Percentiles rank a stretch among this genome's conserved stretches.
Conservation (phyloP, 768 basidiomycete species). For the Lepiota venenata region DNA sequence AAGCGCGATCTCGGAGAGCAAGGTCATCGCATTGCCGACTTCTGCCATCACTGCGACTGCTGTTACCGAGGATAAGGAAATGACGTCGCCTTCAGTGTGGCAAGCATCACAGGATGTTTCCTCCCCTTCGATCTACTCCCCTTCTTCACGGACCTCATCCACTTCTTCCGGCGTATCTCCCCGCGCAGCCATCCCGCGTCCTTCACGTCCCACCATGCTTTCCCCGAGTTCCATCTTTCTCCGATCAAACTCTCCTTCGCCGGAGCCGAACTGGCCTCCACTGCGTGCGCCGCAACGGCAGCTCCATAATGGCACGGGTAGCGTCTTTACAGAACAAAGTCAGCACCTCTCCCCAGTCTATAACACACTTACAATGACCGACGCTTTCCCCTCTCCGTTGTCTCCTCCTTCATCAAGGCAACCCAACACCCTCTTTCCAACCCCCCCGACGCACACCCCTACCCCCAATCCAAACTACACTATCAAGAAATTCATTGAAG, state of each 20-base stretch:
- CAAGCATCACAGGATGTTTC: slow-evolving; percentile 40
- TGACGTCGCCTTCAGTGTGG: slow-evolving; percentile 50
- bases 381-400: slow-evolving; percentile 24
- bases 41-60: slow-evolving; percentile 33
- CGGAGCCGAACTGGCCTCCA: slow-evolving; percentile 27
- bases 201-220: slow-evolving; percentile 30
- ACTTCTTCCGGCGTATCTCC: slow-evolving; percentile 31
- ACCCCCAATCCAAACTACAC: slow-evolving; percentile 10
- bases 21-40: slow-evolving; percentile 32
- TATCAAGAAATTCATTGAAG: slow-evolving; percentile 19
- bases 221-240: slow-evolving; percentile 26
- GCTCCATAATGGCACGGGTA: slow-evolving; percentile 24
- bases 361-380: slow-evolving; percentile 33
- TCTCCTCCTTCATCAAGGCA: slow-evolving; percentile 30
- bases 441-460: slow-evolving; percentile 12
- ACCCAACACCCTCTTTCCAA: slow-evolving; percentile 15
- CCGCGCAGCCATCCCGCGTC: slow-evolving; percentile 5
- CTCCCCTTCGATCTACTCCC: slow-evolving; percentile 41
- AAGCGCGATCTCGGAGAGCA: slow-evolving; percentile 38
- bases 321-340: slow-evolving; percentile 28
- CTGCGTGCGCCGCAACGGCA: slow-evolving; percentile 18
- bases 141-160: slow-evolving; percentile 31
- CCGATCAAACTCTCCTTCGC: slow-evolving; percentile 17
- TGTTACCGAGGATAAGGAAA: slow-evolving; percentile 51
- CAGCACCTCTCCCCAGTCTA: slow-evolving; percentile 40